Conservation (phyloP, 306 rosid genomes). For the Psophocarpus tetragonolobus region DNA sequence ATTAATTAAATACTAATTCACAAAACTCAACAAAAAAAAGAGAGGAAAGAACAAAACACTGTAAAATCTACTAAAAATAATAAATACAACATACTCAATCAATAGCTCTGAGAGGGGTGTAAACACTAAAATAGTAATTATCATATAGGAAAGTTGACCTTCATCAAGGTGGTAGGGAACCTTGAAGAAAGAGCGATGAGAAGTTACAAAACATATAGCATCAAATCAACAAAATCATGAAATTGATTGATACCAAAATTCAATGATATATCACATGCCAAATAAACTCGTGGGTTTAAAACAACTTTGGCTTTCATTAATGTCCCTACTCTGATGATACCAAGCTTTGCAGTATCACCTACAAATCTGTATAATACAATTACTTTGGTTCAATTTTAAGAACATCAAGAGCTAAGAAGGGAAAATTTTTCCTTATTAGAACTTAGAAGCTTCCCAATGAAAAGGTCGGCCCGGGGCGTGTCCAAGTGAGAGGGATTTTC, state of each 20-base stretch:
- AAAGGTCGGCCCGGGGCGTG: no score
- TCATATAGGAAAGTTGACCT: conserved; percentile 91
- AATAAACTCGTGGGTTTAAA: conserved; percentile 85
- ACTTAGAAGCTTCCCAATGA: no score
- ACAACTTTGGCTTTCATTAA: conserved; percentile 59
- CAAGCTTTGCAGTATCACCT: conserved; percentile 88
- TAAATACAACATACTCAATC: conserved; percentile 71
- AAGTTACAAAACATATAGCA: conserved; percentile 35
- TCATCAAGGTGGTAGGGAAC: conserved; percentile 89
- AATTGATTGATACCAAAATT: conserved; percentile 25
- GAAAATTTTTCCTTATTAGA: no score
- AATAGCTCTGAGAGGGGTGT: conserved; percentile 96
- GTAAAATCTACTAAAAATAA: conserved; percentile 17
- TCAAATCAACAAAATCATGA: conserved; percentile 33
- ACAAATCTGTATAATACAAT: conserved; percentile 72
- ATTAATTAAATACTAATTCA: conserved; percentile 21
- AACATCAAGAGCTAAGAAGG: no score
- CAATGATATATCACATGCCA: conserved; percentile 65
- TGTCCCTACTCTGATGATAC: conserved; percentile 81
- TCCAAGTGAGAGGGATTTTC: no score
- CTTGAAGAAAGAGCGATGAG: conserved; percentile 42
- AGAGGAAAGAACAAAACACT: not conserved
- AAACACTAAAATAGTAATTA: conserved; percentile 95
- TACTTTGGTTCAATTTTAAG: conserved; percentile 21
- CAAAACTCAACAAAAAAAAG: not conserved